Conservation (phyloP, 2,329 filamentous ascomycete genomes). For the Mollisiaceae sp. region DNA sequence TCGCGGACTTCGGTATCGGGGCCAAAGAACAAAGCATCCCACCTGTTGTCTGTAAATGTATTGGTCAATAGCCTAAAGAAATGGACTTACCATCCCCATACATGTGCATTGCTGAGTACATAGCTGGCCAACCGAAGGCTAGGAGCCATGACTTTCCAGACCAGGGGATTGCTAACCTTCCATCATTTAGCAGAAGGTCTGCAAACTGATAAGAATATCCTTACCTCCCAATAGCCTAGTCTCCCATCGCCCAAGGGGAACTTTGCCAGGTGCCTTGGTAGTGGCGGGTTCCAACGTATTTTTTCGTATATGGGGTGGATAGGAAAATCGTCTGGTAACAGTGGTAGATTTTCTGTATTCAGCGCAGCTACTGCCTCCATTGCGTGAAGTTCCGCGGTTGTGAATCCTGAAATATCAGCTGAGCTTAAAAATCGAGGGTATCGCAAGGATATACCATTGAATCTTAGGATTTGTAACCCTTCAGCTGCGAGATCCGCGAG, state of each 20-base stretch:
- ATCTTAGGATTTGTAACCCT: not conserved
- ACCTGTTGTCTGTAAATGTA: slow-evolving; percentile 2
- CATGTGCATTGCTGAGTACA: slow-evolving; percentile 14
- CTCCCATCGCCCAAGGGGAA: slow-evolving; percentile 18
- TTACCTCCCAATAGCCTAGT: slow-evolving; percentile 25
- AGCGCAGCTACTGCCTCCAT: slow-evolving; percentile 6
- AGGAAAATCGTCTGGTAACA: not conserved
- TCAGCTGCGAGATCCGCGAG: not conserved
- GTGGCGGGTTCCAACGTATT: slow-evolving; percentile 15
- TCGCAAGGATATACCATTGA: not conserved
- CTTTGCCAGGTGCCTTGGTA: slow-evolving; percentile 16
- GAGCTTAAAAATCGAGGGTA: not conserved
- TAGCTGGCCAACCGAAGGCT: slow-evolving; percentile 15
- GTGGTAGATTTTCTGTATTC: not conserved
- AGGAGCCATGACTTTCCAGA: slow-evolving; percentile 19
- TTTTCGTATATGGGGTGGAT: slow-evolving; percentile 19
- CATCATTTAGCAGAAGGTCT: not conserved
- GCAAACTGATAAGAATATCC: not conserved
- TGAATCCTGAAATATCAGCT: slow-evolving; percentile 8
- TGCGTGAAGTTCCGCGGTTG: slow-evolving; percentile 13
- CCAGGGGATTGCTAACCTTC: slow-evolving; percentile 18
- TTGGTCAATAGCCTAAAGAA: not conserved
- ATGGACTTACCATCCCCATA: slow-evolving; percentile 22
- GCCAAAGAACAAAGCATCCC: slow-evolving; percentile 15
- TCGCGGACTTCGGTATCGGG: not conserved